Evolutionary conservation across 1,139 yeast genomes (phyloP), one percentile per base, ranked within the genome.

Genomic region (Pichia sp.): DNA sequence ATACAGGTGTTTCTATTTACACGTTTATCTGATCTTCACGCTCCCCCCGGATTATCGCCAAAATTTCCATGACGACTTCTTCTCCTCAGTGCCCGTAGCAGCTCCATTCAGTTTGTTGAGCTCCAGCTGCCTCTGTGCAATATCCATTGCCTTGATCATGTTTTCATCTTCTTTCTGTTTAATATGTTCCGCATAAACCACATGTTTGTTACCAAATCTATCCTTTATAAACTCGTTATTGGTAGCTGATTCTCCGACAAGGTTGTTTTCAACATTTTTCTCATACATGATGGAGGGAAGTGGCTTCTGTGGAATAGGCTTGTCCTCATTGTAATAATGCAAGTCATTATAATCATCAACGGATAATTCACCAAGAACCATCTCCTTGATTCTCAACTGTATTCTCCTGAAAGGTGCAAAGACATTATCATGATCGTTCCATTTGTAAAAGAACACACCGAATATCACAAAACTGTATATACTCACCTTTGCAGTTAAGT

Each of bases 401-500:
- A 67, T 59, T 36, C 91, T 58, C 55, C 83, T 77, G 35, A 83
- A 76, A 33, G 71, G 76, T 11, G 84, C 69, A 58, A 84, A 77
- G 4, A 82, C 76, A 50, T 83, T 79, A 45, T 84, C 93, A 48
- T 74, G 72, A 40, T 84, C 93, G 53, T 85, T 83, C 94, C 94
- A 84, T 38, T 88, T 65, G 55, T 79, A 73, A 59, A 83, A 78
- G 53, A 84, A 84, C 8, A 80, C 71, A 27, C 77, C 79, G 52
- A 74, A 79, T 2, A 72, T 53, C 20, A 71, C 58, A 8, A 77
- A 57, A 1, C 72, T 64, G 17, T 66, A 62, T 6, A 70, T 67
- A 16, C 74, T 47, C 11, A 70, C 53, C 13, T 68, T 63, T 0
- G 80, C 62, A 48, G 76, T 69, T 58, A 71, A 40, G 63, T 58